Base-by-base conservation (phyloP, 1,284 basidiomycete species). In the Fomitiporia mediterranea region DNA sequence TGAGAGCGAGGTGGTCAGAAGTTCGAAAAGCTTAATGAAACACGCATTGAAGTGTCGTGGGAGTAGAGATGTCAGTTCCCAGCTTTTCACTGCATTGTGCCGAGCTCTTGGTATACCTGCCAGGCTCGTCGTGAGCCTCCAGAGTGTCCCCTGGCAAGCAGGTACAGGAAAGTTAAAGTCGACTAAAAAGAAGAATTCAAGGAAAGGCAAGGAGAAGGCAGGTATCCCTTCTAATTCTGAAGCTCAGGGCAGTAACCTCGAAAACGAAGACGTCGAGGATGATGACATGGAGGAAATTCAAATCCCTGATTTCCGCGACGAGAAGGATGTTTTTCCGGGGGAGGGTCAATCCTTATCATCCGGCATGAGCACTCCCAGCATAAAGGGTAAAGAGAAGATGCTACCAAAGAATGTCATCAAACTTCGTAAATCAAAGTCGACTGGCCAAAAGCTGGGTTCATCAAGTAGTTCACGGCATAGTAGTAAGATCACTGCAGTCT, bases 71-170 rank as follows among this genome's bases (percentile, higher is more conserved):
- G 83, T 86, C 37, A 91, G 90, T 58, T 89, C 93, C 0, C 92
- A 96, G 65, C 79, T 99, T 4, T 98, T 98, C 67, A 96, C 94
- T 8, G 84, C 91, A 0, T 74, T 98, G 0, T 94, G 94, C 67
- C 80, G 97, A 15, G 89, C 87, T 3, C 77, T 98, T 7, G 89
- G 87, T 11, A 85, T 99, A 19, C 95, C 95, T 0, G 82, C 93
- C 1, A 78, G 97, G 25, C 76, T 99, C 38, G 89, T 98, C 13
- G 86, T 90, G 58, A 96, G 92, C 64, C 69, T 98, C 38, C 96
- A 99, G 69, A 87, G 90, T 53, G 84, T 98, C 11, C 90, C 91
- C 2, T 97, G 93, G 93, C 79, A 87, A 67, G 76, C 80, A 11
- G 69, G 72, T 30, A 71, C 79, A 8, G 81, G 82, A 7, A 83